phyloP scores from a whole-genome alignment of 768 basidiomycete genomes.

The Rhizopogon vulgaris region DNA sequence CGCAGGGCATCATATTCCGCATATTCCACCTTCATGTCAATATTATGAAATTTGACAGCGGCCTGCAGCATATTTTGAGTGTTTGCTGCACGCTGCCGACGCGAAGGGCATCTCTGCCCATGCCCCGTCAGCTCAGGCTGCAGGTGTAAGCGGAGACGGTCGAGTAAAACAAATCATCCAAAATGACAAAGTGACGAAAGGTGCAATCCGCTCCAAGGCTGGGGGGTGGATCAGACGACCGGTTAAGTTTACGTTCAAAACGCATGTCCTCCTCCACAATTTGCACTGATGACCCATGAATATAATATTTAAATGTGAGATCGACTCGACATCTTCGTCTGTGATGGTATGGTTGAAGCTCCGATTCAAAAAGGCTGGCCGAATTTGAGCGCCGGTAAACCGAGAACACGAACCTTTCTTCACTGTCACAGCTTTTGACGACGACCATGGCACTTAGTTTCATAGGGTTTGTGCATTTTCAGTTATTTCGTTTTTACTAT shows the following conservation, averaged over 20 bases:
- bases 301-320: too few species aligned
- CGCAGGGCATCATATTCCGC: not conserved
- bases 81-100: not conserved
- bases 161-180: too few species aligned
- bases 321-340: too few species aligned
- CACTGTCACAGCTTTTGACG: conserved; percentile 3
- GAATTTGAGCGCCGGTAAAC: conserved; percentile 8
- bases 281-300: too few species aligned
- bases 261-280: too few species aligned
- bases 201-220: too few species aligned
- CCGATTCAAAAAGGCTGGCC: conserved; percentile 17
- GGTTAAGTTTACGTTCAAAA: too few species aligned
- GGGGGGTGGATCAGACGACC: too few species aligned
- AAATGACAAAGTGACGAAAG: too few species aligned
- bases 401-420: conserved; percentile 9
- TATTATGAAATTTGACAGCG: not conserved
- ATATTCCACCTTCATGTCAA: not conserved
- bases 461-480: conserved; percentile 48
- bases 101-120: not conserved
- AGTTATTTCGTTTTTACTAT: not conserved
- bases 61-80: not conserved
- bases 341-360: conserved; percentile 14
- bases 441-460: conserved; percentile 65
- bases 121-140: too few species aligned
- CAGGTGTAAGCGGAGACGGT: too few species aligned